Evolutionary conservation across 306 rosid genomes (phyloP).

Genomic region (Cucumis cinereus): DNA sequence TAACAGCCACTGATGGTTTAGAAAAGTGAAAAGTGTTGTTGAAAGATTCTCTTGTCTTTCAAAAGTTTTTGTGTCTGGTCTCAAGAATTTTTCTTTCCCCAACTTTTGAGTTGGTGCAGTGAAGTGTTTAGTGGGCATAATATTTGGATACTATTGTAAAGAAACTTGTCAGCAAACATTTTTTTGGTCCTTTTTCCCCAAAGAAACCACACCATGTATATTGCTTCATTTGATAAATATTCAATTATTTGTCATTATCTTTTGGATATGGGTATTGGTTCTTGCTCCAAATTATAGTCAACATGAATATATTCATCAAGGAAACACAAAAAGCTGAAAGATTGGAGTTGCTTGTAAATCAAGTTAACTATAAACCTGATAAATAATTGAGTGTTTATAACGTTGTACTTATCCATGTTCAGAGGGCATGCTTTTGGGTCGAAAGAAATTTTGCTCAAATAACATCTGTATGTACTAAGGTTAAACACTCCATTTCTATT

Average conservation of each 20-base stretch:
- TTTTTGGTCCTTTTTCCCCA: background rate
- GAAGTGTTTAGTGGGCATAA: background rate
- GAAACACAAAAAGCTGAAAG: too few relatives aligned
- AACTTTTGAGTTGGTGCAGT: background rate
- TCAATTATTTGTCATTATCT: background rate
- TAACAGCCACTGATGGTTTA: slow-evolving; percentile 7
- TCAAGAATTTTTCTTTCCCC: background rate
- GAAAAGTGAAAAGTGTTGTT: background rate
- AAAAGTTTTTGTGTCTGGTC: background rate
- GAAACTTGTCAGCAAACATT: background rate
- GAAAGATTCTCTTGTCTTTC: background rate
- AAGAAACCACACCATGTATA: slow-evolving; percentile 4
- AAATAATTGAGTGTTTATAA: too few relatives aligned
- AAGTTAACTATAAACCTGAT: too few relatives aligned
- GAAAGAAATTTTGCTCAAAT: too few relatives aligned
- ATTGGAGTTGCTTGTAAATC: too few relatives aligned
- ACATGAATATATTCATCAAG: too few relatives aligned
- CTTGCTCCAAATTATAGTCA: background rate
- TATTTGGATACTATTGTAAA: background rate
- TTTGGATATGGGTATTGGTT: background rate
- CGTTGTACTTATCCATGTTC: too few relatives aligned
- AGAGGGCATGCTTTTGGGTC: too few relatives aligned
- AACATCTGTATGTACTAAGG: too few relatives aligned
- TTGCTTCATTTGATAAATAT: background rate
- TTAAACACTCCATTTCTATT: too few relatives aligned